phyloP scores from a whole-genome alignment of 441 rosid genomes.

The Croton setiger region DNA sequence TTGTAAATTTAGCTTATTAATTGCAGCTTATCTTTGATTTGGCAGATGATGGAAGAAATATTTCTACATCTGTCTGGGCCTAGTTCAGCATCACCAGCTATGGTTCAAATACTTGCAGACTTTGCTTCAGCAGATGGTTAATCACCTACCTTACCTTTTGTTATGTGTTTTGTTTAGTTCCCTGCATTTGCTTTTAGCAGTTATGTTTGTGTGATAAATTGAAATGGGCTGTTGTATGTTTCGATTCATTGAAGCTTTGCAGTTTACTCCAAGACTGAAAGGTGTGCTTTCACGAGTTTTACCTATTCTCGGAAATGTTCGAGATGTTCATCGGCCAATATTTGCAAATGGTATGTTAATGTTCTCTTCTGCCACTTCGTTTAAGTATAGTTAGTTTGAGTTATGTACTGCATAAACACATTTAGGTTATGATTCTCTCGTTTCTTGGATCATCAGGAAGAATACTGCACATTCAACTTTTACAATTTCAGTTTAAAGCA shows the following conservation, averaged over 20 bases:
- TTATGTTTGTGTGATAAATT: constrained; percentile 32
- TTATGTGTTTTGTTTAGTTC: constrained; percentile 17
- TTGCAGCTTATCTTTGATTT: constrained; percentile 25
- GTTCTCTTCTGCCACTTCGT: constrained; percentile 5
- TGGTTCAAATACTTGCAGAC: constrained; percentile 98
- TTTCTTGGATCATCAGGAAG: not conserved
- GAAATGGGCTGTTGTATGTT: constrained; percentile 26
- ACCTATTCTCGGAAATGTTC: constrained; percentile 91
- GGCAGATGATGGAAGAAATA: constrained; percentile 98
- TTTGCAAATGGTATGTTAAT: constrained; percentile 80
- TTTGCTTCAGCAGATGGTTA: constrained; percentile 97
- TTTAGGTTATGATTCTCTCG: not conserved
- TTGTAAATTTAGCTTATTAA: constrained; percentile 11
- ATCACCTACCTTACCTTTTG: constrained; percentile 30
- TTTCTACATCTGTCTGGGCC: constrained; percentile 74
- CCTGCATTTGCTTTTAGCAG: constrained; percentile 11
- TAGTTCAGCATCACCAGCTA: constrained; percentile 78
- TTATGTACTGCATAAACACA: not conserved
- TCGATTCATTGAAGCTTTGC: constrained; percentile 72
- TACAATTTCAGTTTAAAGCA: constrained; percentile 5
- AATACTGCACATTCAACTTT: not conserved
- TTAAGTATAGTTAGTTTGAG: not conserved
- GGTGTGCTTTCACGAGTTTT: constrained; percentile 81
- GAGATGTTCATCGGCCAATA: constrained; percentile 83
- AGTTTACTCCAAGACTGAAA: constrained; percentile 93